These are phyloP conservation scores for Trichophyton rubrum DNA, from an alignment of 2,329 filamentous ascomycete species.

Conservation along the genomic window DNA sequence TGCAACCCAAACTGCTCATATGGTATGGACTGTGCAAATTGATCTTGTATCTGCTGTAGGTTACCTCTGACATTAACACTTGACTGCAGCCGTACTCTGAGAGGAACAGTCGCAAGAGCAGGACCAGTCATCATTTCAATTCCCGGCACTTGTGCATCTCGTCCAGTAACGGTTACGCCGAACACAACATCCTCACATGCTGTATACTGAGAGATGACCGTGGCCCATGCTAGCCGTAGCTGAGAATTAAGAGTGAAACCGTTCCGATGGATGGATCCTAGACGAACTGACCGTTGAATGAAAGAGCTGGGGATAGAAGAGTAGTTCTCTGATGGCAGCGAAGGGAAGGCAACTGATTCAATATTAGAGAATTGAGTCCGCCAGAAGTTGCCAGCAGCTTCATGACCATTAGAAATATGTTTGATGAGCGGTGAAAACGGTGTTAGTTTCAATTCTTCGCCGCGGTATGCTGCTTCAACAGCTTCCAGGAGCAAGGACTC, in stretches of 20 bases:
- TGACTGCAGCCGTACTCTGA: conserved; percentile 21
- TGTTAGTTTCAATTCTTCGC: background rate
- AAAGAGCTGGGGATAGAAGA: background rate
- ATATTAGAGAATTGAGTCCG: conserved; percentile 7
- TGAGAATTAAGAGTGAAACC: conserved; percentile 4
- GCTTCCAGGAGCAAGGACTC: conserved; percentile 24
- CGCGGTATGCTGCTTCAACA: conserved; percentile 4
- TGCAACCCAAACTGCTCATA: conserved; percentile 39
- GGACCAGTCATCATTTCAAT: conserved; percentile 30
- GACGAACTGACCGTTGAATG: background rate
- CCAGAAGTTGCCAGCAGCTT: conserved; percentile 9
- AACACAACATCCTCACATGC: conserved; percentile 28
- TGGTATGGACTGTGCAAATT: conserved; percentile 43
- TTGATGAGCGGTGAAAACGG: background rate
- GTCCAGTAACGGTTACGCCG: conserved; percentile 30
- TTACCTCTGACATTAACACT: background rate
- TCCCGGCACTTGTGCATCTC: conserved; percentile 24
- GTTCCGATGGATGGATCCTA: background rate
- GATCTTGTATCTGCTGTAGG: conserved; percentile 41
- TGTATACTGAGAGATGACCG: conserved; percentile 24
- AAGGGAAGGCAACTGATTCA: conserved; percentile 5
- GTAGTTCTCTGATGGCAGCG: background rate
- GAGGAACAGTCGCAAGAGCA: conserved; percentile 29
- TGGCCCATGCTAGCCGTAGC: conserved; percentile 22
- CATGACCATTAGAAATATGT: background rate